Conservation (phyloP, 1,284 basidiomycete species). For the Athelia psychrophila region DNA sequence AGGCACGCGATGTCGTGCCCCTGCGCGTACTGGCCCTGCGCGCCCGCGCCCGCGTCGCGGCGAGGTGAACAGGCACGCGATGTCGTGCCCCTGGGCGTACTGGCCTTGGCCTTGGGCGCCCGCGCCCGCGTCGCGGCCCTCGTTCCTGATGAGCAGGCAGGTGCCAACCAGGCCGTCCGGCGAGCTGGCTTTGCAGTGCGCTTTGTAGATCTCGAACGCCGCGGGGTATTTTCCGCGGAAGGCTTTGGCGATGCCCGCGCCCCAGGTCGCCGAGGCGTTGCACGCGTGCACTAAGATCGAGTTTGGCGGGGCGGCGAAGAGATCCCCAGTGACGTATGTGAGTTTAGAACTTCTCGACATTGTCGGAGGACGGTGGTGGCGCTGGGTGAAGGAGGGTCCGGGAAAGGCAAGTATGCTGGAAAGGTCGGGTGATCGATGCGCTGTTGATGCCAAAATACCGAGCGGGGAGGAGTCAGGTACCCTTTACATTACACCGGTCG, state of each 20-base stretch:
- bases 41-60: slow-evolving; percentile 8
- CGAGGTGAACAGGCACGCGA: slow-evolving; percentile 36
- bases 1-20: slow-evolving; percentile 33
- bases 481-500: no score
- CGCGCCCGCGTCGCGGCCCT: no score
- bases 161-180: slow-evolving; percentile 26
- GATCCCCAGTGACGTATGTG: slow-evolving; percentile 26
- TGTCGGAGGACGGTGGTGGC: no score
- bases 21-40: slow-evolving; percentile 4
- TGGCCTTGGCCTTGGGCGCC: slow-evolving; percentile 14
- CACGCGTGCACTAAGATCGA: slow-evolving; percentile 38
- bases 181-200: slow-evolving; percentile 25
- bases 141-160: slow-evolving; percentile 22
- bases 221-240: slow-evolving; percentile 32
- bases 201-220: slow-evolving; percentile 30
- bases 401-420: no score
- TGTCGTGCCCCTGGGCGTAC: slow-evolving; percentile 25
- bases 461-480: no score
- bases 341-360: no score
- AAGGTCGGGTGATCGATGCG: no score
- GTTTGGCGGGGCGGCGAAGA: slow-evolving; percentile 29
- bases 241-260: slow-evolving; percentile 32
- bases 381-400: no score
- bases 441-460: no score
- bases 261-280: slow-evolving; percentile 37